Evolutionary conservation across 2,329 filamentous ascomycete species (phyloP), one percentile per base, ranked within the genome.

Genomic region (Phaeophleospora eucalypticola): DNA sequence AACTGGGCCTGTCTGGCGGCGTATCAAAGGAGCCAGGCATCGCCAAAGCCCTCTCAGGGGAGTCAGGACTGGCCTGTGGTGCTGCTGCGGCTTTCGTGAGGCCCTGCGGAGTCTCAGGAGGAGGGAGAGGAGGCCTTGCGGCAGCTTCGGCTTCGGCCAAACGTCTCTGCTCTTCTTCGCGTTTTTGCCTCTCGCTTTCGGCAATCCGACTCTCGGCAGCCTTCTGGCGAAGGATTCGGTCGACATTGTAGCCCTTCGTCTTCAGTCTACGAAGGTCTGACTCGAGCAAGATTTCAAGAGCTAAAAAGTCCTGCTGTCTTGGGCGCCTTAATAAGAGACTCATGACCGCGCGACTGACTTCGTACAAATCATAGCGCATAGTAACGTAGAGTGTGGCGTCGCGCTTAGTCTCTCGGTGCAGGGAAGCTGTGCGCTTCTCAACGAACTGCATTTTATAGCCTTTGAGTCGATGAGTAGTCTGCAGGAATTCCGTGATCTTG

Each of bases 221-320:
- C 70, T 94, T 94, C 44, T 85, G 85, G 32, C 88, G 82, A 17
- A 98, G 76, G 52, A 98, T 97, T 3, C 93, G 85, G 62, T 96
- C 89, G 33, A 98, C 93, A 57, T 98, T 97, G 74, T 96, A 97
- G 1, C 93, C 93, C 54, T 93, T 88, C 50, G 83, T 82, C 59
- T 88, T 84, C 34, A 98, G 72, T 42, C 90, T 84, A 38, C 86
- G 79, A 18, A 98, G 75, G 58, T 91, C 88, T 7, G 93, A 83
- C 48, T 87, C 91, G 32, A 98, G 72, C 53, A 98, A 85, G 43
- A 89, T 90, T 68, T 97, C 93, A 46, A 98, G 82, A 44, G 93
- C 91, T 46, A 96, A 79, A 45, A 88, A 89, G 2, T 91, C 89
- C 62, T 94, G 87, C 60, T 95, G 87, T 54, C 87, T 91, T 6